A percentile compares a stretch with the other conserved stretches of the same genome.
phyloP scores from a whole-genome alignment of 192 early-diverging fungal species.

The Backusella australiensis region DNA sequence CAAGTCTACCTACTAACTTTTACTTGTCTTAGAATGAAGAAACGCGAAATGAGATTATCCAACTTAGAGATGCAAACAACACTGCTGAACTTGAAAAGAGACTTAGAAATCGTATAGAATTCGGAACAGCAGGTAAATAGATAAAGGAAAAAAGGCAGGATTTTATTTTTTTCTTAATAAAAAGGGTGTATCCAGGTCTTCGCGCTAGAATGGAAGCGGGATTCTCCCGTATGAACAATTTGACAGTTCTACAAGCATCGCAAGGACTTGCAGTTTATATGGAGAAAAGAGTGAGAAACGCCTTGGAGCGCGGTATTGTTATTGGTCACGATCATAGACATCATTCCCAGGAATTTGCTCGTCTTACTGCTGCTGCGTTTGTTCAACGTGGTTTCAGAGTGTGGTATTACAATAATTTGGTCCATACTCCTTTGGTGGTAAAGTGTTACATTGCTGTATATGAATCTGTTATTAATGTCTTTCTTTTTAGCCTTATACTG shows the following conservation, averaged over 20 bases:
- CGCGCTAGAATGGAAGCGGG: constrained; percentile 94
- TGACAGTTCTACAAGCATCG: constrained; percentile 91
- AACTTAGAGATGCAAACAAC: constrained; percentile 46
- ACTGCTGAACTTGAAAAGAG: constrained; percentile 48
- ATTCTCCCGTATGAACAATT: constrained; percentile 88
- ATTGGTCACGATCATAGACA: constrained; percentile 95
- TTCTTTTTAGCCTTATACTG: constrained; percentile 67
- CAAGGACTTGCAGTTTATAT: constrained; percentile 83
- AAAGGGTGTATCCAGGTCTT: constrained; percentile 50
- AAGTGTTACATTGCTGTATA: neutral
- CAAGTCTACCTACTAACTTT: neutral
- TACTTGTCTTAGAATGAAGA: constrained; percentile 49
- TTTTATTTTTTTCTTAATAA: neutral
- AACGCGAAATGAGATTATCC: constrained; percentile 58
- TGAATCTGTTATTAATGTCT: neutral
- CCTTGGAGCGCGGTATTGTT: constrained; percentile 75
- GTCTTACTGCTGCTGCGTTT: constrained; percentile 81
- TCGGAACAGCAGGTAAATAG: constrained; percentile 75
- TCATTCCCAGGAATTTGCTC: constrained; percentile 80
- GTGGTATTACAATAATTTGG: constrained; percentile 67
- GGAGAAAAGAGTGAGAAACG: constrained; percentile 50
- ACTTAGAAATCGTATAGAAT: constrained; percentile 69
- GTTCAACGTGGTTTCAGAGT: constrained; percentile 76
- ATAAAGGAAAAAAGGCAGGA: neutral
- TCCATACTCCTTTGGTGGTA: constrained; percentile 83